phyloP scores from a whole-genome alignment of 805 yeast genomes.

The Myxozyma sirexii region DNA sequence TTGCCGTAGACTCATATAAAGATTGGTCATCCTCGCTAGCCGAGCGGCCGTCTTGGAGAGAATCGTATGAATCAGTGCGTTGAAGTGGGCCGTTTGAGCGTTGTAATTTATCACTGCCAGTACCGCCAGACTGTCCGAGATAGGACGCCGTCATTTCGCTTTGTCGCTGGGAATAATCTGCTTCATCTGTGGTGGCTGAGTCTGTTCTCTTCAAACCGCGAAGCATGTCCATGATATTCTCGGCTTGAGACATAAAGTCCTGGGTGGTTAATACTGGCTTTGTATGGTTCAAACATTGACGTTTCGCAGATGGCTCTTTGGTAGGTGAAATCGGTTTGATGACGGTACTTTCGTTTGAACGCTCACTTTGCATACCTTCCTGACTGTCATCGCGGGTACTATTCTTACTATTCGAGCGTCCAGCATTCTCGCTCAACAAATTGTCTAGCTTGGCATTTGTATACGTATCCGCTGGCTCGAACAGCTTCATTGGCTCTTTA shows the following conservation, averaged over 20 bases:
- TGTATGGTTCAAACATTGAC: slow-evolving; percentile 16
- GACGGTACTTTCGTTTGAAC: neutral
- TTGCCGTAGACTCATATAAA: neutral
- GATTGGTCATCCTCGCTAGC: neutral
- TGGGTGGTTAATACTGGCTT: slow-evolving; percentile 25
- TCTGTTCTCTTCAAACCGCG: slow-evolving; percentile 23
- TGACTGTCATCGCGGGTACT: neutral
- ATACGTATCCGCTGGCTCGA: slow-evolving; percentile 38
- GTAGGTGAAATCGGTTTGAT: slow-evolving; percentile 19
- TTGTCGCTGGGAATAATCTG: slow-evolving; percentile 23
- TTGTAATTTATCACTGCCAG: neutral
- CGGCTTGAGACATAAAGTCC: slow-evolving; percentile 39
- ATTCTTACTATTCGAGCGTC: neutral
- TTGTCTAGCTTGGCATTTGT: slow-evolving; percentile 38
- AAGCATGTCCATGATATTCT: slow-evolving; percentile 36
- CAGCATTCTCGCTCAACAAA: slow-evolving; percentile 20
- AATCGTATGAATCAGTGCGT: neutral
- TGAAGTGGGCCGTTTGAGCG: neutral
- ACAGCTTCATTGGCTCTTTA: slow-evolving; percentile 36
- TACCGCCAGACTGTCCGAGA: neutral
- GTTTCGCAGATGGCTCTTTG: slow-evolving; percentile 28
- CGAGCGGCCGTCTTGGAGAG: neutral
- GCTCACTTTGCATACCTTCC: no score
- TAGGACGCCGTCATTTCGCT: slow-evolving; percentile 24
- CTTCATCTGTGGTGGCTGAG: slow-evolving; percentile 18